Evolutionary conservation across 2,329 filamentous ascomycete genomes (phyloP).

Genomic region (Fusarium cicatricum): DNA sequence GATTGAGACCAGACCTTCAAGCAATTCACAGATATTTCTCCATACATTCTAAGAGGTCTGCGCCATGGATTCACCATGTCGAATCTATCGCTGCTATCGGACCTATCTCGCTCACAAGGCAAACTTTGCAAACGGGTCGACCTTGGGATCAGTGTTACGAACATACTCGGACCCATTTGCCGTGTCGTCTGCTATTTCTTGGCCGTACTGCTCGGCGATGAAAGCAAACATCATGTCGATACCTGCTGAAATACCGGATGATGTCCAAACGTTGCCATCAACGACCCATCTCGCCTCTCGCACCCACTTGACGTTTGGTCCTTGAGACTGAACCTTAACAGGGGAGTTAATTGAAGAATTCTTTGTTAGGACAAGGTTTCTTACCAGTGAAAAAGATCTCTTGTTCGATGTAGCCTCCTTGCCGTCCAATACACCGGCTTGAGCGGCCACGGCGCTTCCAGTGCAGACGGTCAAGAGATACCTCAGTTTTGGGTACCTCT

Average conservation of each 20-base stretch:
- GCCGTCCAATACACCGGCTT: slow-evolving; percentile 64
- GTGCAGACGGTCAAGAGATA: slow-evolving; percentile 71
- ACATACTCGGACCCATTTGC: slow-evolving; percentile 66
- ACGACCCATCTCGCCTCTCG: slow-evolving; percentile 65
- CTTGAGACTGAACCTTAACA: slow-evolving; percentile 47
- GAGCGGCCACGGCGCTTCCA: slow-evolving; percentile 62
- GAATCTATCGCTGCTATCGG: no score
- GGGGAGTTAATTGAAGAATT: not conserved
- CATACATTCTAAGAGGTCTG: no score
- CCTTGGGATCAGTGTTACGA: slow-evolving; percentile 56
- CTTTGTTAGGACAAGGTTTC: not conserved
- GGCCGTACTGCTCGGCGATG: slow-evolving; percentile 54
- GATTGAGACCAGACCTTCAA: no score
- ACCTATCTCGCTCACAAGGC: not conserved
- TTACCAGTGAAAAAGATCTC: slow-evolving; percentile 51
- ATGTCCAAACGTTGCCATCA: slow-evolving; percentile 69
- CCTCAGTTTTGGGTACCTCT: slow-evolving; percentile 52
- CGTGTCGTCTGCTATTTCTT: slow-evolving; percentile 56
- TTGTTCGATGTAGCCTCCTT: slow-evolving; percentile 70
- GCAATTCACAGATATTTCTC: no score
- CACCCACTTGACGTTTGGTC: slow-evolving; percentile 62
- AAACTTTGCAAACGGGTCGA: slow-evolving; percentile 62
- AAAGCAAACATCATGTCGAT: slow-evolving; percentile 51
- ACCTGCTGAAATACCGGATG: slow-evolving; percentile 62
- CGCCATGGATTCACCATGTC: no score